Conservation (phyloP, 2,329 filamentous ascomycete species). For the Didymella glomerata region DNA sequence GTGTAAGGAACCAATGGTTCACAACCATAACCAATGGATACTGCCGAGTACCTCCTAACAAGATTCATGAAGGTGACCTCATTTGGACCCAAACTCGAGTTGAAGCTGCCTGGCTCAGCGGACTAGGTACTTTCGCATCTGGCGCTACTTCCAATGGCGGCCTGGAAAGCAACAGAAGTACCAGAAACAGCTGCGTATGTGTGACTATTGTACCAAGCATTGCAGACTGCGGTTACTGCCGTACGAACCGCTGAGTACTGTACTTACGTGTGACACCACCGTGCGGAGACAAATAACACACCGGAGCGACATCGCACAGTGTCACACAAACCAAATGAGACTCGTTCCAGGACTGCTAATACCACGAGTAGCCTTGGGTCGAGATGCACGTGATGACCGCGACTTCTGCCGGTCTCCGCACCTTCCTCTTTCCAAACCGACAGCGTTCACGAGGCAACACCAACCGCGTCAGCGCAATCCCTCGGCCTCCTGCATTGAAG, state of each 20-base stretch:
- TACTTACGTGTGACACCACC: slow-evolving; percentile 10
- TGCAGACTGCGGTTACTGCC: slow-evolving; percentile 14
- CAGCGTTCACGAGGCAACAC: slow-evolving; percentile 4
- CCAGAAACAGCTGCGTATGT: neutral
- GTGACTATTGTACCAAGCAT: slow-evolving; percentile 7
- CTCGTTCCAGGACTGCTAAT: neutral
- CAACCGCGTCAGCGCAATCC: neutral
- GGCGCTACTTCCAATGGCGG: neutral
- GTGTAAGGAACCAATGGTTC: neutral
- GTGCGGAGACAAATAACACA: slow-evolving; percentile 18
- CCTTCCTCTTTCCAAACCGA: neutral
- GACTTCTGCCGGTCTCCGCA: neutral
- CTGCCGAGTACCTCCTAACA: too few relatives aligned
- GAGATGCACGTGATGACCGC: slow-evolving; percentile 2
- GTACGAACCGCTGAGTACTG: slow-evolving; percentile 17
- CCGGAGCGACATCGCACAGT: neutral
- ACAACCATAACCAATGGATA: neutral
- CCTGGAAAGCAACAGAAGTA: neutral
- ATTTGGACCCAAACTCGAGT: neutral
- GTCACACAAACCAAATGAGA: slow-evolving; percentile 10
- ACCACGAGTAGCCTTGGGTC: neutral
- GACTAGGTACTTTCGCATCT: neutral
- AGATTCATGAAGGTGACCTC: neutral
- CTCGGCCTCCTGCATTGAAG: neutral
- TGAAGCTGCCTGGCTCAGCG: neutral